A percentile compares a stretch with the other conserved stretches of the same genome.
Conservation (phyloP, 2,329 filamentous ascomycete species). For the Trichoderma lentiforme region DNA sequence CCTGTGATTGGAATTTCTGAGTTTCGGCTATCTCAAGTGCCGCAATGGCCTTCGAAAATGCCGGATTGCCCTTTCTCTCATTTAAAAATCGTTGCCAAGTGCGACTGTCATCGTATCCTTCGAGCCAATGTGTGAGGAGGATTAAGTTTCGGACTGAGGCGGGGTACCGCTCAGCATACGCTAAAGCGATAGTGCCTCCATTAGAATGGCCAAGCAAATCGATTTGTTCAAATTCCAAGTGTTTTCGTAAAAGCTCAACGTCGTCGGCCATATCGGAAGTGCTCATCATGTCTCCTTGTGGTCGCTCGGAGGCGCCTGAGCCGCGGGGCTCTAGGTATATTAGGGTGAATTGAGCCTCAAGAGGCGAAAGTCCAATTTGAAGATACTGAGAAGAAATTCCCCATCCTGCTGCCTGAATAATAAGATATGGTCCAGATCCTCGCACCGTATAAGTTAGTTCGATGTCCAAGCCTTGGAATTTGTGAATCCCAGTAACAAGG, state of each 20-base stretch:
- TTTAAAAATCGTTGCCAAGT: background rate
- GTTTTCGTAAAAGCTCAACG: background rate
- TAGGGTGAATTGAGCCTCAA: background rate
- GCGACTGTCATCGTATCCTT: background rate
- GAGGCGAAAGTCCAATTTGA: background rate
- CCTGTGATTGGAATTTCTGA: background rate
- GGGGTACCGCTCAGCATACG: background rate
- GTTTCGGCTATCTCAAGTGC: background rate
- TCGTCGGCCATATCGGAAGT: background rate
- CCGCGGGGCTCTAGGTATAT: background rate
- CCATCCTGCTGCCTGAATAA: background rate
- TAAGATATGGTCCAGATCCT: background rate
- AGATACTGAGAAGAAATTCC: background rate
- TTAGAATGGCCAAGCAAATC: background rate
- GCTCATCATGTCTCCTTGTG: background rate
- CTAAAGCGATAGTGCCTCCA: background rate
- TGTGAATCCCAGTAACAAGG: background rate
- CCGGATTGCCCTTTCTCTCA: background rate
- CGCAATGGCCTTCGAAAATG: background rate
- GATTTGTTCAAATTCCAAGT: background rate
- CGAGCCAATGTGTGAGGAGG: background rate
- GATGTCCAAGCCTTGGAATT: background rate
- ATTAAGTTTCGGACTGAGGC: background rate
- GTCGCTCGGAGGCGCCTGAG: background rate
- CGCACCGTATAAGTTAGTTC: background rate